Percentiles rank a stretch among this genome's conserved stretches.
Conservation (phyloP, 306 rosid genomes). For the Casuarina equisetifolia region DNA sequence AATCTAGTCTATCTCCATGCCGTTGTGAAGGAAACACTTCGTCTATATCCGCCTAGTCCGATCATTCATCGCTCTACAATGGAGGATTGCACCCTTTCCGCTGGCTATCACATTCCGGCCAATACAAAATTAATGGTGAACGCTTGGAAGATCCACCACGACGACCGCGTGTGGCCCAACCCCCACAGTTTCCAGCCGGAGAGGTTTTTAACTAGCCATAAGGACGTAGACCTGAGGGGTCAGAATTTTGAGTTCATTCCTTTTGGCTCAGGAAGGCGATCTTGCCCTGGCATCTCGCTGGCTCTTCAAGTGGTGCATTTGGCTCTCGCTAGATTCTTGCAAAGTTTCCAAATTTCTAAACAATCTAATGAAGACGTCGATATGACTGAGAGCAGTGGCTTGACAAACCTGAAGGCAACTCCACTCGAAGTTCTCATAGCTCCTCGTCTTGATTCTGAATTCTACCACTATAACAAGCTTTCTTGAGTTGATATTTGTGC, state of each 20-base stretch:
- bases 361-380: slow-evolving; percentile 38
- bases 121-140: slow-evolving; percentile 46
- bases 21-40: slow-evolving; percentile 37
- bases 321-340: slow-evolving; percentile 31
- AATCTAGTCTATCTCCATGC: slow-evolving; percentile 44
- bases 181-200: slow-evolving; percentile 39
- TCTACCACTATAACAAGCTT: slow-evolving; percentile 9
- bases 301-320: slow-evolving; percentile 37
- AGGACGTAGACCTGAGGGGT: slow-evolving; percentile 35
- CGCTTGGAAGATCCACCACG: slow-evolving; percentile 42
- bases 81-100: slow-evolving; percentile 43
- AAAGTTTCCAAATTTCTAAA: slow-evolving; percentile 25
- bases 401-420: slow-evolving; percentile 40
- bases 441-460: slow-evolving; percentile 28
- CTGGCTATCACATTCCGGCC: slow-evolving; percentile 35
- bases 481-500: background rate
- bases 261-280: slow-evolving; percentile 46
- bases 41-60: slow-evolving; percentile 45
- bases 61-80: slow-evolving; percentile 29
- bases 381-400: slow-evolving; percentile 48
- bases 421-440: slow-evolving; percentile 33
- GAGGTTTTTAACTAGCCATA: slow-evolving; percentile 38
- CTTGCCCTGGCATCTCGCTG: slow-evolving; percentile 35
- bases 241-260: slow-evolving; percentile 32
- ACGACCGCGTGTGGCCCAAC: slow-evolving; percentile 31